A percentile compares a stretch with the other conserved stretches of the same genome.
These are phyloP conservation scores for Fragosphaeria purpurea DNA, from an alignment of 2,329 filamentous ascomycete genomes.

Conservation along the genomic window DNA sequence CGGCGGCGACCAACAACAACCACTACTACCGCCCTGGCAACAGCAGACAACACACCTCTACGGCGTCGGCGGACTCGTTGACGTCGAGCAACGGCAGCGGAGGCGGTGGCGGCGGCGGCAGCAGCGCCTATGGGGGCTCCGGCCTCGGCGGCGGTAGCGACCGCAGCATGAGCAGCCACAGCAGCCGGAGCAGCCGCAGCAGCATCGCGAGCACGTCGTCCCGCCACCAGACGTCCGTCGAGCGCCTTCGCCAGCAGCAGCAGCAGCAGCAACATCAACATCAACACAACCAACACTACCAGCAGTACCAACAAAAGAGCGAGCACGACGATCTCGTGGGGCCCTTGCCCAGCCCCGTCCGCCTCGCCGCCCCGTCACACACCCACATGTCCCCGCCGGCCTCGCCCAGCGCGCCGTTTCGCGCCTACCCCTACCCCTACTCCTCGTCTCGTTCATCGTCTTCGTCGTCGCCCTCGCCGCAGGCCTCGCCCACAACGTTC, in stretches of 20 bases:
- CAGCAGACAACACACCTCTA: conserved; percentile 11
- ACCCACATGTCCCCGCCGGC: neutral
- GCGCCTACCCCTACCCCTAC: conserved; percentile 22
- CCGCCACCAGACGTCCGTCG: neutral
- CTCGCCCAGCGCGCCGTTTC: neutral
- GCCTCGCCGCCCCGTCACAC: neutral
- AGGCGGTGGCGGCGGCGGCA: neutral
- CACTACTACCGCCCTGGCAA: conserved; percentile 11
- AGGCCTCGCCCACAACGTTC: neutral
- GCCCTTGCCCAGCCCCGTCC: neutral
- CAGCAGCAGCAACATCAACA: neutral
- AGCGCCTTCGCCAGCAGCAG: neutral
- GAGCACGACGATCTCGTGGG: neutral
- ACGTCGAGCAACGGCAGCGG: neutral
- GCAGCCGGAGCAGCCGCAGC: conserved; percentile 1
- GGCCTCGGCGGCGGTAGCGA: neutral
- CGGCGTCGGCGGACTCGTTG: conserved; percentile 16
- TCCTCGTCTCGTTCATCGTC: conserved; percentile 16
- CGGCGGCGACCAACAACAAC: neutral
- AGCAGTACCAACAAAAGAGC: neutral
- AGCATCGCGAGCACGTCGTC: conserved; percentile 2
- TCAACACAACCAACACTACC: neutral
- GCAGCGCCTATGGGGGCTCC: neutral
- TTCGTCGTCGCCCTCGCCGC: neutral
- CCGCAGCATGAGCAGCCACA: conserved; percentile 3